Conservation (phyloP, 2,329 filamentous ascomycete genomes). For the Sclerotinia borealis region DNA sequence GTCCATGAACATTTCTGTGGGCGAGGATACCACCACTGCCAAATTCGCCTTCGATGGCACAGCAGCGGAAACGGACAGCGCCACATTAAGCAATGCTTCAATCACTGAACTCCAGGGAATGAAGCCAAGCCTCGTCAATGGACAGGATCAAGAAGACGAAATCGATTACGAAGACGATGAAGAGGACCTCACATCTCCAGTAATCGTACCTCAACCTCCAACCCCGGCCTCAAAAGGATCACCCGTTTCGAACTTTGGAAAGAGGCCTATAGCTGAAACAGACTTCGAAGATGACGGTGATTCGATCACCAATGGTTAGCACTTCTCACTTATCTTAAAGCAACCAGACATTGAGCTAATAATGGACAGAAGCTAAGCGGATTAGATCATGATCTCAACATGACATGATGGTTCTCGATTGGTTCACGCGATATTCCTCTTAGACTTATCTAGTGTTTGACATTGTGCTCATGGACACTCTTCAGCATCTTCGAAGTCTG, state of each 20-base stretch:
- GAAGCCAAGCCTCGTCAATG: constrained; percentile 31
- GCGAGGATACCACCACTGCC: not conserved
- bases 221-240: constrained; percentile 6
- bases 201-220: constrained; percentile 2
- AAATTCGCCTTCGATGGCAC: not conserved
- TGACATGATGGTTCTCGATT: not conserved
- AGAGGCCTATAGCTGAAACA: constrained; percentile 27
- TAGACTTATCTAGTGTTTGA: not conserved
- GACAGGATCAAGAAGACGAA: constrained; percentile 27
- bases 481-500: constrained; percentile 10
- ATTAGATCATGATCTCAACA: constrained; percentile 23
- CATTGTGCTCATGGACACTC: not conserved
- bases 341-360: constrained; percentile 18
- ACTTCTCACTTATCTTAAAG: not conserved
- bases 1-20: not conserved
- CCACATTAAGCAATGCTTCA: constrained; percentile 27
- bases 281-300: constrained; percentile 21
- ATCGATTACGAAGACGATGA: constrained; percentile 28
- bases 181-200: constrained; percentile 1
- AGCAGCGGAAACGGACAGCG: constrained; percentile 31
- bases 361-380: constrained; percentile 30
- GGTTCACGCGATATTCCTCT: not conserved
- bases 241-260: constrained; percentile 20
- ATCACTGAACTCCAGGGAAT: constrained; percentile 5
- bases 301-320: constrained; percentile 24